Evolutionary conservation across 2,329 filamentous ascomycete species (phyloP), one percentile per base, ranked within the genome.

Genomic region (Hypoxylon sp.): DNA sequence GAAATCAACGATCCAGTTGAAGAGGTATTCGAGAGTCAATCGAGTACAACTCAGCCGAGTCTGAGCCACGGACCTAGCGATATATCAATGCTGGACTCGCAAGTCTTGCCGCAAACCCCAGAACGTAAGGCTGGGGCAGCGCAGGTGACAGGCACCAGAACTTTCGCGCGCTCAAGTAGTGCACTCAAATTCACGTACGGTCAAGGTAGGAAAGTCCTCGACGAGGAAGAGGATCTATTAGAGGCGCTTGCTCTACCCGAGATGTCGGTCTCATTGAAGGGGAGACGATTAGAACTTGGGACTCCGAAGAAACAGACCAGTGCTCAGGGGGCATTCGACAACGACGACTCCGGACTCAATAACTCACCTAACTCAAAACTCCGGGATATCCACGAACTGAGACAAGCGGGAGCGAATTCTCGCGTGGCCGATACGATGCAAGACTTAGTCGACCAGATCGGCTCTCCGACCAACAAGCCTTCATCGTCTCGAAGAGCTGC

Each of bases 371-470:
- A 75, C 34, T 75, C 77, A 12, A 78, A 79, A 19, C 82, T 87
- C 35, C 78, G 79, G 50, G 85, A 82, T 58, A 80, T 88, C 12
- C 84, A 88, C 63, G 85, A 88, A 63, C 69, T 88, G 30, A 77
- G 83, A 41, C 81, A 86, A 52, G 83, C 84, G 3, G 85, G 85
- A 11, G 84, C 83, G 15, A 87, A 87, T 63, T 85, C 82, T 61
- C 79, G 85, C 19, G 85, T 85, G 57, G 75, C 84, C 3, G 84
- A 88, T 57, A 82, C 86, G 61, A 79, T 88, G 69, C 81, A 85
- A 54, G 85, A 88, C 60, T 69, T 87, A 11, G 69, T 86, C 43
- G 81, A 83, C 32, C 78, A 84, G 45, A 81, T 88, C 57, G 83
- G 82, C 26, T 67, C 62, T 4, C 81, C 82, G 0, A 71, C 69